Evolutionary conservation across 768 basidiomycete genomes (phyloP).

Genomic region (Paxillus ammoniavirescens): DNA sequence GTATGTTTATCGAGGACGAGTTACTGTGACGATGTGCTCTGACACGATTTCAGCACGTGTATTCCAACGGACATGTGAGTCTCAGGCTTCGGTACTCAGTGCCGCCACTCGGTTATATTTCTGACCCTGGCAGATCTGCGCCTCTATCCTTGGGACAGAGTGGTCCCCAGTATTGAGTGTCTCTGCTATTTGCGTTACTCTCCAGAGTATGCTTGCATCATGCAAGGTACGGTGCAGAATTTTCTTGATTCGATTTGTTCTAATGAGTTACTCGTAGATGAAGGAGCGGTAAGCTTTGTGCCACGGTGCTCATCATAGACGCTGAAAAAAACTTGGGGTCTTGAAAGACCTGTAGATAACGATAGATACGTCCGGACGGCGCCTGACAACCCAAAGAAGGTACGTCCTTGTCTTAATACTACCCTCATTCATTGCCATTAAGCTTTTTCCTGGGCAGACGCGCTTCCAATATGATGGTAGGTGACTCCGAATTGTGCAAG

Average conservation of each 20-base stretch:
- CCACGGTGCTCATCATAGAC: constrained; percentile 1
- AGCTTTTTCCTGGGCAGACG: constrained; percentile 46
- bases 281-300: constrained; percentile 57
- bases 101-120: constrained; percentile 8
- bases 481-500: constrained; percentile 12
- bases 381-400: constrained; percentile 87
- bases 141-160: constrained; percentile 84
- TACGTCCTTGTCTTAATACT: constrained; percentile 27
- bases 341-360: constrained; percentile 71
- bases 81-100: background rate
- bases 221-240: constrained; percentile 63
- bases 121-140: constrained; percentile 64
- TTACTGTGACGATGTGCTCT: constrained; percentile 6
- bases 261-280: constrained; percentile 34
- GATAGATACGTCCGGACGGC: constrained; percentile 78
- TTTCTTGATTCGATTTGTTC: background rate
- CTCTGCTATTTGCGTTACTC: constrained; percentile 75
- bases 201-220: constrained; percentile 91
- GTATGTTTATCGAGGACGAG: constrained; percentile 41
- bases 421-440: constrained; percentile 1
- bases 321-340: constrained; percentile 2
- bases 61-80: constrained; percentile 82
- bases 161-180: constrained; percentile 91
- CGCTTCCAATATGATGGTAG: constrained; percentile 80
- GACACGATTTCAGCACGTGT: constrained; percentile 61